Conservation (phyloP, 2,329 filamentous ascomycete genomes). For the Fusarium proliferatum region DNA sequence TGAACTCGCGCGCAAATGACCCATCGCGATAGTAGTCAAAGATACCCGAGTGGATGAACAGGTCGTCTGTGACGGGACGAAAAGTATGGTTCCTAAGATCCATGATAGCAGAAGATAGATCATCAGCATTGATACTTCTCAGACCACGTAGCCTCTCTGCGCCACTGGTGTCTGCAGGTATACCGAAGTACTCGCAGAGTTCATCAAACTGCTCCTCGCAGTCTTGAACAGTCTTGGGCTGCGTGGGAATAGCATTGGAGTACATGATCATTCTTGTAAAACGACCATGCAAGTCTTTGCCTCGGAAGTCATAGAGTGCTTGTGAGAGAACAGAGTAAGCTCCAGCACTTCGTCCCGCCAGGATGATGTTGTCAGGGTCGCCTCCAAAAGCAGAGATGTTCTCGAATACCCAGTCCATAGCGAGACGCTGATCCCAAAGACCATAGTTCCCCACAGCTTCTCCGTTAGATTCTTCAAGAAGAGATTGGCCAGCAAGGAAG, state of each 20-base stretch:
- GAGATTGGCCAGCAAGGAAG: neutral
- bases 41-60: slow-evolving; percentile 9
- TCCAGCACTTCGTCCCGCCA: neutral
- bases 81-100: slow-evolving; percentile 3
- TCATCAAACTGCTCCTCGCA: slow-evolving; percentile 9
- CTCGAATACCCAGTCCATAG: slow-evolving; percentile 12
- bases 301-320: slow-evolving; percentile 1
- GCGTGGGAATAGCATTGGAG: slow-evolving; percentile 14
- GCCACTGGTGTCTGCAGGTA: fast-evolving
- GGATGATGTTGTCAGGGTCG: neutral
- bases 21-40: slow-evolving; percentile 13
- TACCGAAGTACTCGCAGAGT: slow-evolving; percentile 2
- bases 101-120: neutral
- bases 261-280: slow-evolving; percentile 20
- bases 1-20: neutral
- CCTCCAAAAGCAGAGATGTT: slow-evolving; percentile 1
- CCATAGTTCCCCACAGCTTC: slow-evolving; percentile 2
- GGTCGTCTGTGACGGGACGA: neutral
- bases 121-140: neutral
- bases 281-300: neutral
- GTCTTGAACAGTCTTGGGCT: slow-evolving; percentile 9
- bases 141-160: neutral
- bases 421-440: slow-evolving; percentile 18
- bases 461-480: neutral
- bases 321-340: slow-evolving; percentile 4